Evolutionary conservation across 306 rosid genomes (phyloP).

Genomic region (Neltuma alba): DNA sequence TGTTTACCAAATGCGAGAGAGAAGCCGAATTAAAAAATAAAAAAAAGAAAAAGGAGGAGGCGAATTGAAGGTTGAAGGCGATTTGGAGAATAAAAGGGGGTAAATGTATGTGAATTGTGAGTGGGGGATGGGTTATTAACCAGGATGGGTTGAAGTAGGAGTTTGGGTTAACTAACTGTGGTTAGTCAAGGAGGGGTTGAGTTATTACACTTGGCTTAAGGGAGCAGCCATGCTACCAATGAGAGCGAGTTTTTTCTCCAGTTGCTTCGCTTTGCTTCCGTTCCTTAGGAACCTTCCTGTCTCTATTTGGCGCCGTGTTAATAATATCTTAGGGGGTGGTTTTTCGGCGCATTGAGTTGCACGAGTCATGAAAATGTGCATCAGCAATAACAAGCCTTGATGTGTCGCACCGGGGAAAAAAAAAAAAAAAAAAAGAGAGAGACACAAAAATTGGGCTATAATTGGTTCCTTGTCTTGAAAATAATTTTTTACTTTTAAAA

Average conservation of each 20-base stretch:
- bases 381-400: not conserved
- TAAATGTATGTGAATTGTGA: not conserved
- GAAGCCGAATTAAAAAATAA: not conserved
- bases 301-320: not conserved
- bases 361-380: not conserved
- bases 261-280: slow-evolving; percentile 31
- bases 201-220: slow-evolving; percentile 60
- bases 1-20: slow-evolving; percentile 58
- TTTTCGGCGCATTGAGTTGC: not conserved
- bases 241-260: slow-evolving; percentile 8
- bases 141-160: slow-evolving; percentile 16
- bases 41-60: not conserved
- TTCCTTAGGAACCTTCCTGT: not conserved
- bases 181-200: not conserved
- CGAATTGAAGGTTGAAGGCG: not conserved
- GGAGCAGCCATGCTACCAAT: slow-evolving; percentile 72
- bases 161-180: slow-evolving; percentile 48
- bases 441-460: not conserved
- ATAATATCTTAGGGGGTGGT: not conserved
- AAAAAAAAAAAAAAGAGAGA: too few relatives aligned
- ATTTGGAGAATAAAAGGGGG: not conserved
- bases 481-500: too few relatives aligned
- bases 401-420: not conserved
- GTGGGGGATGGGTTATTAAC: not conserved
- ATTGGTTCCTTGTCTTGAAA: too few relatives aligned